Base-by-base conservation (phyloP, 192 early-diverging fungal genomes). In the Linnemannia hyalina region DNA sequence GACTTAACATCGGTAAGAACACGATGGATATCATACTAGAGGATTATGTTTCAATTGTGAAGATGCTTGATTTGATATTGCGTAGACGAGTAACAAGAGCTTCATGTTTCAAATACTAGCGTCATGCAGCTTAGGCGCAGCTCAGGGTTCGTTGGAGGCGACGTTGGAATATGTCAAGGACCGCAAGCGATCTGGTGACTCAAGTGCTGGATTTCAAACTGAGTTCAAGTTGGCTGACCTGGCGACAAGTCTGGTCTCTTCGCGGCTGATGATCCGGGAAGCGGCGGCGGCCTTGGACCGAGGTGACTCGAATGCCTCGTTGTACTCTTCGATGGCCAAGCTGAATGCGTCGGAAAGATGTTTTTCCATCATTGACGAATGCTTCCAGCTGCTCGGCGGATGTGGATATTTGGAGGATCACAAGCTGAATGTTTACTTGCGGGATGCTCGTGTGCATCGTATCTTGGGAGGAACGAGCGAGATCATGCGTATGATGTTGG, bases 191-290 rank as follows among this genome's bases (percentile, higher is more conserved):
- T 91, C 91, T 74, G 68, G 73, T 4, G 38, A 40, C 38, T 35
- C 55, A 89, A 32, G 72, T 90, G 18, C 60, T 91, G 52, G 79
- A 86, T 18, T 41, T 75, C 57, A 86, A 72, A 86, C 85, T 9
- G 91, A 93, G 73, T 93, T 93, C 76, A 90, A 91, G 80, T 81
- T 93, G 16, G 88, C 91, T 18, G 92, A 93, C n/a, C 91, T 92
- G 92, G 89, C 89, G 7, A 90, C 89, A 3, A 84, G 81, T 29
- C 74, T 92, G 35, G 36, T 80, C 47, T 76, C 87, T 0, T 91
- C 92, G 0, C 79, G 92, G 7, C 49, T 92, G 76, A 89, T 93
- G 89, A 82, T 92, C 52, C 86, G 83, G 41, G 78, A 85, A 54
- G 83, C 83, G 0, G 83, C 90, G 4, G 84, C 20, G 16, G 76